Percentiles rank a stretch among this genome's conserved stretches.
Conservation (phyloP, 257 asterid species). For the Catharanthus roseus region DNA sequence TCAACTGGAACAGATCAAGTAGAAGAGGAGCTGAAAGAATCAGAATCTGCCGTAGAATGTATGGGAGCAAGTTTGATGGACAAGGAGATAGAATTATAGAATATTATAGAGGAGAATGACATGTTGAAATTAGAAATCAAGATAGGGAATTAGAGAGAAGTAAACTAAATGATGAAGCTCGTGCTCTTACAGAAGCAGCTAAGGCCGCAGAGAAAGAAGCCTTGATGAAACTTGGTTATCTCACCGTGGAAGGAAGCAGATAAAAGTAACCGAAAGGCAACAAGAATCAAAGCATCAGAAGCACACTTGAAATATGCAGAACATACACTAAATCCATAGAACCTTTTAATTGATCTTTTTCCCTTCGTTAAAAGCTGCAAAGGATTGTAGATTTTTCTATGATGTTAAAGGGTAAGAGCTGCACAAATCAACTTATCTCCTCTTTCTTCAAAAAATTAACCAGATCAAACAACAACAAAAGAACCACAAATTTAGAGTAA, state of each 20-base stretch:
- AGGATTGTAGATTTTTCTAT: too few relatives aligned
- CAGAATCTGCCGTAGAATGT: conserved; percentile 20
- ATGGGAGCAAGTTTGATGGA: conserved; percentile 40
- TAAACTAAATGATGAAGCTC: conserved; percentile 37
- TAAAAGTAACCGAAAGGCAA: conserved; percentile 46
- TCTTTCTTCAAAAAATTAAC: too few relatives aligned
- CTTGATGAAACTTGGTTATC: conserved; percentile 49
- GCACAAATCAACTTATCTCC: too few relatives aligned
- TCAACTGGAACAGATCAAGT: too few relatives aligned
- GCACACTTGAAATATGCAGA: too few relatives aligned
- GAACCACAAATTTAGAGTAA: too few relatives aligned
- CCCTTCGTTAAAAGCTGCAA: too few relatives aligned
- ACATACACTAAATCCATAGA: too few relatives aligned
- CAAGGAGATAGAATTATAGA: conserved; percentile 44
- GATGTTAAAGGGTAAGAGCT: conserved; percentile 49
- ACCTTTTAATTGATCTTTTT: too few relatives aligned
- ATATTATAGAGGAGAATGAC: conserved; percentile 50
- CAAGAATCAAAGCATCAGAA: conserved; percentile 43
- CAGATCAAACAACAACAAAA: too few relatives aligned
- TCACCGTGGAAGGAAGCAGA: conserved; percentile 78
- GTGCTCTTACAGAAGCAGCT: conserved; percentile 43
- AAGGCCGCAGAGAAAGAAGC: conserved; percentile 62
- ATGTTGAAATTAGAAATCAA: conserved; percentile 49
- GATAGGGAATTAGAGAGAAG: conserved; percentile 35
- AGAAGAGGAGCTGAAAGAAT: too few relatives aligned